Evolutionary conservation across 2,329 filamentous ascomycete species (phyloP).

Genomic region (Juglanconis oblonga): DNA sequence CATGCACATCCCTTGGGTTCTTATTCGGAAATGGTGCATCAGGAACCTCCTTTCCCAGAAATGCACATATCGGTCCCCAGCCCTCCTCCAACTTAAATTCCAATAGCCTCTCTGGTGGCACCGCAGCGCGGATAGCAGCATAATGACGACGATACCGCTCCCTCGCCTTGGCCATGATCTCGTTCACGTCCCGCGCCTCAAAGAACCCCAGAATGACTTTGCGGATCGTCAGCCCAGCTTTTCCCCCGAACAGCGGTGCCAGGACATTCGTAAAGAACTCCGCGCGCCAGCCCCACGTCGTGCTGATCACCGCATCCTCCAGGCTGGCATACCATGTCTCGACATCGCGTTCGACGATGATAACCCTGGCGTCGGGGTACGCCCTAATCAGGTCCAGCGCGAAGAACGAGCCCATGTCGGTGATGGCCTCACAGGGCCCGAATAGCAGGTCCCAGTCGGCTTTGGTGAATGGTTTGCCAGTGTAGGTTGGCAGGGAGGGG

Average conservation of each 20-base stretch:
- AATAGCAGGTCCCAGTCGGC: slow-evolving; percentile 57
- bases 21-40: background rate
- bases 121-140: slow-evolving; percentile 22
- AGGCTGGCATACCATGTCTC: slow-evolving; percentile 60
- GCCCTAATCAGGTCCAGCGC: slow-evolving; percentile 67
- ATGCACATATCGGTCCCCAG: slow-evolving; percentile 4
- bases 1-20: background rate
- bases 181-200: slow-evolving; percentile 63
- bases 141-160: slow-evolving; percentile 45
- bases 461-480: slow-evolving; percentile 35
- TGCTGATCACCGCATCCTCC: slow-evolving; percentile 43
- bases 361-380: slow-evolving; percentile 69
- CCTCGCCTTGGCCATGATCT: slow-evolving; percentile 43
- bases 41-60: background rate
- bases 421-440: slow-evolving; percentile 19
- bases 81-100: background rate
- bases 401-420: slow-evolving; percentile 38
- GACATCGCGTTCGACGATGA: slow-evolving; percentile 64
- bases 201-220: slow-evolving; percentile 69
- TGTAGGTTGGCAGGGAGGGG: background rate
- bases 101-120: slow-evolving; percentile 30
- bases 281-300: background rate
- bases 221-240: slow-evolving; percentile 39
- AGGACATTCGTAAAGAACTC: background rate
- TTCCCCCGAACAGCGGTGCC: background rate